Evolutionary conservation across 495 filamentous ascomycete genomes (phyloP), one percentile per base, ranked within the genome.

Genomic region (Evernia prunastri): DNA sequence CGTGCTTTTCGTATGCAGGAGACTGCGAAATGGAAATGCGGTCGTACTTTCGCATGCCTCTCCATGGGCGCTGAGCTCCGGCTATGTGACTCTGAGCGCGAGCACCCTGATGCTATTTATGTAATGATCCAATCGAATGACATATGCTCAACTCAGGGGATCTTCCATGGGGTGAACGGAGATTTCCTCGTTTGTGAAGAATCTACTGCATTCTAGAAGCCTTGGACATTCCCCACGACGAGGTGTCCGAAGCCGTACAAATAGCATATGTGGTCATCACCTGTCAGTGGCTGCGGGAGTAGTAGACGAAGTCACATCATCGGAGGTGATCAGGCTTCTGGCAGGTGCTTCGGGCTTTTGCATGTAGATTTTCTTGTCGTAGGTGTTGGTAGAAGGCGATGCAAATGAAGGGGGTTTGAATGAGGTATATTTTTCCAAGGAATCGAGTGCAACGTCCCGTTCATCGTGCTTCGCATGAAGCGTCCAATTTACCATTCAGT

Each of bases 381-480:
- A 68, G 20, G 84, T 68, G 63, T 85, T 85, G 9, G 58, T 64
- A 23, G 29, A 84, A 51, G 61, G 17, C 40, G 17, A 84, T 81
- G 3, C 84, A 83, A 2, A 85, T 72, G 31, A 86, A 74, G 54
- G 82, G n/a, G n/a, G n/a, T n/a, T n/a, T n/a, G n/a, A n/a, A n/a
- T n/a, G n/a, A n/a, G n/a, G n/a, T n/a, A n/a, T n/a, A n/a, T n/a
- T n/a, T n/a, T 15, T 77, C 77, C 4, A 89, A 74, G 60, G 86
- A 82, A 58, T 72, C 73, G 68, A 86, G 59, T 35, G 74, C 78
- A 33, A 86, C 81, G 67, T 88, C 83, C 84, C 84, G 87, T 76
- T 89, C 86, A 73, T 89, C 84, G 69, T 84, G 83, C 62, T 81
- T 79, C n/a, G 86, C 80, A 70, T 90, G 87, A 18, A 89, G 76